Evolutionary conservation across 1,139 yeast species (phyloP).

Genomic region (Hemisphaericaspora xylofermentans): DNA sequence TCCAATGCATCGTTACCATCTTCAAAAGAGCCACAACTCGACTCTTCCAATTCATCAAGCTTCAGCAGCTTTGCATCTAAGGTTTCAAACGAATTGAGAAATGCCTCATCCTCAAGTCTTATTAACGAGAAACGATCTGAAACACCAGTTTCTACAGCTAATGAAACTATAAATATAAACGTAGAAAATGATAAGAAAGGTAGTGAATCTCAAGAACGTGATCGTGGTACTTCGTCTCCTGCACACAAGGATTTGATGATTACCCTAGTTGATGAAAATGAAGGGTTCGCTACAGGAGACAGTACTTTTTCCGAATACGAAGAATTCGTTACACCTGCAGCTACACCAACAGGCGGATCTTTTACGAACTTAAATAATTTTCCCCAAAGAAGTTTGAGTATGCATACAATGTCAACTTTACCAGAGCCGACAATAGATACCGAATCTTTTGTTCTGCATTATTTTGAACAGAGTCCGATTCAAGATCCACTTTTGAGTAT

Average conservation of each 20-base stretch:
- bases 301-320: not conserved
- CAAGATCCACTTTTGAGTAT: not conserved
- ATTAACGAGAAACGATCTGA: not conserved
- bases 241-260: not conserved
- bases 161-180: not conserved
- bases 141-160: not conserved
- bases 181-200: too few relatives aligned
- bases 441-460: slow-evolving; percentile 14
- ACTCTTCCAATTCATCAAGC: not conserved
- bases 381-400: slow-evolving; percentile 4
- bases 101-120: not conserved
- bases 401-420: slow-evolving; percentile 6
- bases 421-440: slow-evolving; percentile 16
- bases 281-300: not conserved
- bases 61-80: not conserved
- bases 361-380: not conserved
- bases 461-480: slow-evolving; percentile 7
- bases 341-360: not conserved
- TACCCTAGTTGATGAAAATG: not conserved
- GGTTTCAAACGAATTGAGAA: not conserved
- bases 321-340: not conserved
- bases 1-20: not conserved
- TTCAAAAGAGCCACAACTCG: not conserved
- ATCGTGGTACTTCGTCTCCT: not conserved
- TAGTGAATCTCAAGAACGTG: not conserved